phyloP scores from a whole-genome alignment of 176 grass and related monocot species.

The Tuctoria greenei region DNA sequence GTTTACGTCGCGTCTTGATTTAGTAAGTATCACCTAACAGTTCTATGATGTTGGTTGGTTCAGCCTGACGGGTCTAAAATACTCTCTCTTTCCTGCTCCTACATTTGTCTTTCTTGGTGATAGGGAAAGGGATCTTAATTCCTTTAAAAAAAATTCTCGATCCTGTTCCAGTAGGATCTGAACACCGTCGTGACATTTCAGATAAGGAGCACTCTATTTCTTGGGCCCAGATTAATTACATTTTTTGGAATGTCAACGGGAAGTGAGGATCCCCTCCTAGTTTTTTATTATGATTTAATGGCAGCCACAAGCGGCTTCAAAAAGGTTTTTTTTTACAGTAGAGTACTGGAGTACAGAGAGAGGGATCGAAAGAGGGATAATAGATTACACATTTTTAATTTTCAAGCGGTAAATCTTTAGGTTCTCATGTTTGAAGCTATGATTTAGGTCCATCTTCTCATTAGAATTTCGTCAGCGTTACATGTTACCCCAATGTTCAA shows the following conservation, averaged over 20 bases:
- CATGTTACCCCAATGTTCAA: neutral
- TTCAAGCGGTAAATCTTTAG: neutral
- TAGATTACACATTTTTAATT: neutral
- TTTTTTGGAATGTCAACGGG: no score
- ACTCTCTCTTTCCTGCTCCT: neutral
- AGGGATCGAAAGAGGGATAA: no score
- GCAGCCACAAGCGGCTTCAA: no score
- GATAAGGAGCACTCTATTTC: neutral
- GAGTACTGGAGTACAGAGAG: no score
- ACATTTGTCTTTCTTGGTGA: conserved; percentile 37
- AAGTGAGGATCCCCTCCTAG: neutral
- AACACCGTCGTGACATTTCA: neutral
- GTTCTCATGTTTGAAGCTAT: neutral
- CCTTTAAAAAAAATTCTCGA: neutral
- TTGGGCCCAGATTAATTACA: neutral
- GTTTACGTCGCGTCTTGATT: conserved; percentile 27
- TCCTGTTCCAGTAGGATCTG: conserved; percentile 27
- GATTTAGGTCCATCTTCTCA: neutral
- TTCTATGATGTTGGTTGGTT: conserved; percentile 47
- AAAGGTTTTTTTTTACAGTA: no score
- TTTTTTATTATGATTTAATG: neutral
- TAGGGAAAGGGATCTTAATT: conserved; percentile 26
- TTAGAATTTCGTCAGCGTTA: neutral
- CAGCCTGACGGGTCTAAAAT: conserved; percentile 20
- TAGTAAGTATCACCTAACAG: conserved; percentile 21